These are phyloP conservation scores for Quercus alba DNA, from an alignment of 306 rosid genomes.

Conservation along the genomic window DNA sequence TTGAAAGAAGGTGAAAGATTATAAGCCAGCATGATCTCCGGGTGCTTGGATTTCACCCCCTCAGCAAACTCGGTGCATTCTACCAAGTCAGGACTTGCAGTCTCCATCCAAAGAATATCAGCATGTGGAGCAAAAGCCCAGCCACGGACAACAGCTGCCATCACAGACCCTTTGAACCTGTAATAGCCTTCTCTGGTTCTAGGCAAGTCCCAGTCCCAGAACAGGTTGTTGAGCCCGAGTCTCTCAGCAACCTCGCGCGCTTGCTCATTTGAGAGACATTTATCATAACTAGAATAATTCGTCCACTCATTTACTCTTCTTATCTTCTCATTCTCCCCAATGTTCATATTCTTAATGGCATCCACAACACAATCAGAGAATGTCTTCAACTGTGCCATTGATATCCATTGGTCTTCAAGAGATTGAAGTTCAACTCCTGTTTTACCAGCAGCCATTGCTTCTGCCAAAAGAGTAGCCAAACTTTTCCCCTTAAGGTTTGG, in stretches of 20 bases:
- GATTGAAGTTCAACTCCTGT: constrained; percentile 79
- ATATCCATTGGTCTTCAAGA: constrained; percentile 68
- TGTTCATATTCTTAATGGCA: constrained; percentile 50
- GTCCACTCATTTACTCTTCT: constrained; percentile 68
- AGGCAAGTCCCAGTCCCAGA: constrained; percentile 96
- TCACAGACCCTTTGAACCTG: constrained; percentile 73
- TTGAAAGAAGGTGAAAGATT: constrained; percentile 96
- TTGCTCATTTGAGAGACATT: constrained; percentile 66
- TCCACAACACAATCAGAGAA: constrained; percentile 69
- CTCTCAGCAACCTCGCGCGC: constrained; percentile 60
- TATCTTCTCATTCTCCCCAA: constrained; percentile 50
- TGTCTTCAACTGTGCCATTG: constrained; percentile 70
- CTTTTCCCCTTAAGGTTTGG: constrained; percentile 50
- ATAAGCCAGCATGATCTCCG: constrained; percentile 74
- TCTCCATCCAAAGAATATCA: constrained; percentile 95
- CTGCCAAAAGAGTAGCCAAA: constrained; percentile 53
- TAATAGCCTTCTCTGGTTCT: constrained; percentile 97
- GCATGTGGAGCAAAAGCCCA: constrained; percentile 79
- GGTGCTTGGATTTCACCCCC: constrained; percentile 57
- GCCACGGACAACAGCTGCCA: constrained; percentile 78
- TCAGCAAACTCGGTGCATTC: constrained; percentile 77
- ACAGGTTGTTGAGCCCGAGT: constrained; percentile 57
- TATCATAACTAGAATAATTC: constrained; percentile 43
- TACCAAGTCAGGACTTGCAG: constrained; percentile 56
- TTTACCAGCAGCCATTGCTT: constrained; percentile 65